Evolutionary conservation across 306 rosid species (phyloP).

Genomic region (Arachis stenosperma): DNA sequence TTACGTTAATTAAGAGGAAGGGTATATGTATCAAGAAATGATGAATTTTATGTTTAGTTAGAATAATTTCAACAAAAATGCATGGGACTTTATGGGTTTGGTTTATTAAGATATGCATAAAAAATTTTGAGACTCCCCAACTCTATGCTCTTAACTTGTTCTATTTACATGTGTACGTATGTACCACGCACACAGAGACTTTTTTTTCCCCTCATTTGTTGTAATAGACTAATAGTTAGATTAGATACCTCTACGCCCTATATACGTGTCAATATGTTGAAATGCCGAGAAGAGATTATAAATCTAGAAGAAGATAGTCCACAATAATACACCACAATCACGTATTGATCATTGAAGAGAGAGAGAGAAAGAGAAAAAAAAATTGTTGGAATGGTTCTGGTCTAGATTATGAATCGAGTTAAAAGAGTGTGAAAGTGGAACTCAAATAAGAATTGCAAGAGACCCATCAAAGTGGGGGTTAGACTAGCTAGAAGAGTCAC

Average conservation of each 20-base stretch:
- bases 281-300: not conserved
- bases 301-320: not conserved
- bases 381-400: constrained; percentile 14
- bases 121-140: no score
- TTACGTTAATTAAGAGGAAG: not conserved
- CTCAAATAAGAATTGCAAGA: constrained; percentile 19
- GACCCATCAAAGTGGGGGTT: constrained; percentile 30
- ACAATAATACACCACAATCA: not conserved
- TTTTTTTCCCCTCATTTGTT: not conserved
- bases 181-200: no score
- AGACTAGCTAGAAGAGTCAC: not conserved
- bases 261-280: not conserved
- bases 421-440: constrained; percentile 12
- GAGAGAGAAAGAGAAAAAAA: not conserved
- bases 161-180: no score
- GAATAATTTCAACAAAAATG: no score
- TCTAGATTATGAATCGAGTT: not conserved
- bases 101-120: no score
- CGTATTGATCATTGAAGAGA: constrained; percentile 19
- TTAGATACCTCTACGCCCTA: not conserved
- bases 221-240: not conserved
- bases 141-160: no score
- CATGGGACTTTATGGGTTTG: no score
- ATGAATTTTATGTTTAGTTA: no score
- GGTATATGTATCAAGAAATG: no score